These are phyloP conservation scores for Marchantia paleacea DNA, from an alignment of 225 moss, liverwort and hornwort genomes.

Conservation along the genomic window DNA sequence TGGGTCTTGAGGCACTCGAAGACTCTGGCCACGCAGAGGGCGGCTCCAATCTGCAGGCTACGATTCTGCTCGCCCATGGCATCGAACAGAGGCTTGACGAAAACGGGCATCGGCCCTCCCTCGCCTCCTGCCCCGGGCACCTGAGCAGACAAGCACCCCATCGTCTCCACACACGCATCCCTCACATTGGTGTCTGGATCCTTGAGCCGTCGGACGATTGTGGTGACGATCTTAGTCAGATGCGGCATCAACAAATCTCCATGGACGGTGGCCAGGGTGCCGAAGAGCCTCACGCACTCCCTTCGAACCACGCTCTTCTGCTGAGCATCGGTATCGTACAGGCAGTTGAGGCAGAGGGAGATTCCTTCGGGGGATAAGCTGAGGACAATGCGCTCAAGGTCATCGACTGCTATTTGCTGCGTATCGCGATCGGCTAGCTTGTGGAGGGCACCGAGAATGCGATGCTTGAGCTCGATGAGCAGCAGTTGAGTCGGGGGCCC, in stretches of 20 bases:
- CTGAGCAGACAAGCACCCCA: conserved; percentile 62
- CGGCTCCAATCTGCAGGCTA: conserved; percentile 70
- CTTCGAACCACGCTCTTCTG: conserved; percentile 72
- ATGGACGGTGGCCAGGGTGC: conserved; percentile 59
- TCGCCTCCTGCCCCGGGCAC: conserved; percentile 46
- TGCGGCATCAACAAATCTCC: conserved; percentile 64
- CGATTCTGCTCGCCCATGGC: conserved; percentile 71
- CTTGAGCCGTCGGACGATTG: conserved; percentile 79
- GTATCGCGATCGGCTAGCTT: conserved; percentile 82
- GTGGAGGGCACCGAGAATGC: conserved; percentile 67
- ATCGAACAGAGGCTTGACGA: conserved; percentile 72
- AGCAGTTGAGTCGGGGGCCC: conserved; percentile 42
- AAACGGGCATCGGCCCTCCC: conserved; percentile 43
- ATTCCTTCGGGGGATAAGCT: conserved; percentile 60
- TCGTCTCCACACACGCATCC: conserved; percentile 77
- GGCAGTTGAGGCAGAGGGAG: conserved; percentile 63
- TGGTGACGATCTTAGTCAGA: conserved; percentile 70
- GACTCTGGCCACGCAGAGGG: conserved; percentile 70
- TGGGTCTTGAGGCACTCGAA: conserved; percentile 58
- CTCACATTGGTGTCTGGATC: conserved; percentile 78
- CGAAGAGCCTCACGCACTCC: conserved; percentile 70
- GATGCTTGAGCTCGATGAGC: conserved; percentile 70
- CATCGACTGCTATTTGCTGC: conserved; percentile 85
- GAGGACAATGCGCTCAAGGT: conserved; percentile 64
- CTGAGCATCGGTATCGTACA: conserved; percentile 86